These are phyloP conservation scores for Catunica adiposa DNA, from an alignment of 2,329 filamentous ascomycete genomes.

Conservation along the genomic window DNA sequence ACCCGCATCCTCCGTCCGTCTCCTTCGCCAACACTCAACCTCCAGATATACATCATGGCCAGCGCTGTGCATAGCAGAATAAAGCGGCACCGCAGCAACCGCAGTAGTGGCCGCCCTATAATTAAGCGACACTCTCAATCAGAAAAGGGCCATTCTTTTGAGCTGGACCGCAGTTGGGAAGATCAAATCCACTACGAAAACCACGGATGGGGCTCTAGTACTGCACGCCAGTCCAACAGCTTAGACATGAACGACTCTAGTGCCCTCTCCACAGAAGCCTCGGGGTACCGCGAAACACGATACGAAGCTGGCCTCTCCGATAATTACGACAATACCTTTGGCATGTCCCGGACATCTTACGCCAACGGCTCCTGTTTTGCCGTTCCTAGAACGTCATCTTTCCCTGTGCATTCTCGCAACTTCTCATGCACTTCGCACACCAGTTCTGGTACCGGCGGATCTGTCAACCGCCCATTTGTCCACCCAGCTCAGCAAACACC, in stretches of 20 bases:
- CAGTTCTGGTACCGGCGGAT: constrained; percentile 29
- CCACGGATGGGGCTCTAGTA: constrained; percentile 21
- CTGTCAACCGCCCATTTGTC: constrained; percentile 29
- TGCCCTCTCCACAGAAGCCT: constrained; percentile 17
- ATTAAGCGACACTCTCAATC: constrained; percentile 40
- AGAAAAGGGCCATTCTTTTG: constrained; percentile 42
- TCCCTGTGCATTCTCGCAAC: constrained; percentile 40
- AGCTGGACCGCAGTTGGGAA: constrained; percentile 43
- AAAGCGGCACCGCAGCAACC: constrained; percentile 16
- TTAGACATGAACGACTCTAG: constrained; percentile 24
- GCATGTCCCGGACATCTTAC: constrained; percentile 6
- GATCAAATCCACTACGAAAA: constrained; percentile 31
- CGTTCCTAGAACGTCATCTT: constrained; percentile 19
- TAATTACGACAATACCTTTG: constrained; percentile 5
- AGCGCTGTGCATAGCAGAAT: constrained; percentile 16
- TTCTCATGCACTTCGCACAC: constrained; percentile 41
- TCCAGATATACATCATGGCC: constrained; percentile 18
- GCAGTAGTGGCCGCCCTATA: constrained; percentile 22
- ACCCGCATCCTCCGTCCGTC: background rate
- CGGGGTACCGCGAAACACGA: constrained; percentile 6
- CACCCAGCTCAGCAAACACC: constrained; percentile 51
- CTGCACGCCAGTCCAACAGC: constrained; percentile 29
- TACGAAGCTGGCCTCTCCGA: constrained; percentile 1
- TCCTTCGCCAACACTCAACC: constrained; percentile 16
- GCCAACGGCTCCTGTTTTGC: constrained; percentile 13